A percentile compares a stretch with the other conserved stretches of the same genome.
These are phyloP conservation scores for Leccinum boreale DNA, from an alignment of 768 basidiomycete species.

Conservation along the genomic window DNA sequence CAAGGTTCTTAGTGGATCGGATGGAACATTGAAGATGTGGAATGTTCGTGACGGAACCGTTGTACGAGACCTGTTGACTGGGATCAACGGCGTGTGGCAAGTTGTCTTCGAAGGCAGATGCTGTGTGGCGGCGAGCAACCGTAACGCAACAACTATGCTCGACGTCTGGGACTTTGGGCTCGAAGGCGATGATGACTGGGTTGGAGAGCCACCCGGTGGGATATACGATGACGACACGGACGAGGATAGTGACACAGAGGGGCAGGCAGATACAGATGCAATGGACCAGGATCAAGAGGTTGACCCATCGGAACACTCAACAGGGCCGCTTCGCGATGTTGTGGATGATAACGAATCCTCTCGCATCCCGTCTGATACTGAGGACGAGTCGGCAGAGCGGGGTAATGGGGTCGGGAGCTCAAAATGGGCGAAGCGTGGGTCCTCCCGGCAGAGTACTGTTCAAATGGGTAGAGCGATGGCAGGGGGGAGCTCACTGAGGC, in stretches of 20 bases:
- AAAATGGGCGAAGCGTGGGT: constrained; percentile 27
- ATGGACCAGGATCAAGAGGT: constrained; percentile 64
- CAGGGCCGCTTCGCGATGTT: constrained; percentile 26
- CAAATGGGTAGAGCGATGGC: constrained; percentile 15
- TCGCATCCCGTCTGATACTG: constrained; percentile 26
- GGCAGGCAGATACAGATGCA: constrained; percentile 61
- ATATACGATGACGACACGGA: constrained; percentile 69
- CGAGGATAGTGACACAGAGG: constrained; percentile 42
- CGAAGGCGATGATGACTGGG: constrained; percentile 74
- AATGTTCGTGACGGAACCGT: constrained; percentile 84
- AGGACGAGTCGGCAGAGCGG: constrained; percentile 33
- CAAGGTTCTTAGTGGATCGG: constrained; percentile 93
- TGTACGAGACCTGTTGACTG: constrained; percentile 83
- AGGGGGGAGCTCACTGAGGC: constrained; percentile 26
- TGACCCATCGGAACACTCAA: constrained; percentile 32
- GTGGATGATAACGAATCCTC: constrained; percentile 25
- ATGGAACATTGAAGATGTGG: constrained; percentile 98
- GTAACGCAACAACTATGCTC: constrained; percentile 70
- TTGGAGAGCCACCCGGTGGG: constrained; percentile 73
- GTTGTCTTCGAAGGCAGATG: constrained; percentile 92
- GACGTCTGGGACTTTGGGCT: constrained; percentile 91
- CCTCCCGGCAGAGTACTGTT: constrained; percentile 16
- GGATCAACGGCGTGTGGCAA: constrained; percentile 96
- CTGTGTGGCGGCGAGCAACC: constrained; percentile 92
- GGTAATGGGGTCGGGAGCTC: constrained; percentile 27